Evolutionary conservation across 495 filamentous ascomycete genomes (phyloP).

Genomic region (Neurospora sp.): DNA sequence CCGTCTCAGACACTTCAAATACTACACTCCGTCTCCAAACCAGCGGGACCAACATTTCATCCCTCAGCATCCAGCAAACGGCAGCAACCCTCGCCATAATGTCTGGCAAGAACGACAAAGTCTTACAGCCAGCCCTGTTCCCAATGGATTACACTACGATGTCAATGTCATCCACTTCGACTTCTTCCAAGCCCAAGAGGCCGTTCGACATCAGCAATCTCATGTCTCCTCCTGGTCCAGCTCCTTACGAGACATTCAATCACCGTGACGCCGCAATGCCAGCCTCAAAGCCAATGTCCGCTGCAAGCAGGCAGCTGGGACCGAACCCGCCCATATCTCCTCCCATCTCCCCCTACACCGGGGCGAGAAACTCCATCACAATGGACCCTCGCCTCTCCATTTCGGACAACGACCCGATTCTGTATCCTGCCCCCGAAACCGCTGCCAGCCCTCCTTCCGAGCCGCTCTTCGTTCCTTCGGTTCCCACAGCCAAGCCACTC

Average conservation of each 20-base stretch:
- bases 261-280: conserved; percentile 18
- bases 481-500: conserved; percentile 30
- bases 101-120: background rate
- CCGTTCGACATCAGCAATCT: conserved; percentile 44
- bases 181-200: conserved; percentile 18
- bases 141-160: background rate
- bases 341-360: conserved; percentile 58
- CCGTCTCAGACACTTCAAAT: background rate
- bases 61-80: background rate
- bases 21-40: background rate
- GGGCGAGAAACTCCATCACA: conserved; percentile 21
- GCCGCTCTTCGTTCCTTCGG: conserved; percentile 44
- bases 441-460: conserved; percentile 38
- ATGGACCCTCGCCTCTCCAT: conserved; percentile 34
- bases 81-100: background rate
- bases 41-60: background rate
- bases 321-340: conserved; percentile 54
- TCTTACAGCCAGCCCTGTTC: background rate
- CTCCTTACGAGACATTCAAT: conserved; percentile 52
- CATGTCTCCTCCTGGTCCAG: conserved; percentile 65
- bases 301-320: conserved; percentile 25
- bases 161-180: background rate
- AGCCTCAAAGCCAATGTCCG: conserved; percentile 22
- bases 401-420: conserved; percentile 45
- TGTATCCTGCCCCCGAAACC: conserved; percentile 43